Base-by-base conservation (phyloP, 352 stramenopile genomes). In the Peronospora farinosa region DNA sequence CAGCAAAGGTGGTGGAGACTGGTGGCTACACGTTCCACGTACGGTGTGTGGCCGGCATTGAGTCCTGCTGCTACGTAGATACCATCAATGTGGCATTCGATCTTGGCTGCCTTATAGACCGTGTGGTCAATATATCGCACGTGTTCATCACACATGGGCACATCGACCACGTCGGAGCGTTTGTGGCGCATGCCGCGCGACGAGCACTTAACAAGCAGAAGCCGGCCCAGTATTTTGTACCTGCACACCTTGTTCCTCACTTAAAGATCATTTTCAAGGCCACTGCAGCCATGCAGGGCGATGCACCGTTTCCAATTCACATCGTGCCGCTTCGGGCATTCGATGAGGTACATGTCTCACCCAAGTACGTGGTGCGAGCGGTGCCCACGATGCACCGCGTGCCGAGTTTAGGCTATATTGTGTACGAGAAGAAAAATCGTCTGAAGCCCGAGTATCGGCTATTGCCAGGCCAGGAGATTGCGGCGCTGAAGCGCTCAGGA, bases 111-210 rank as follows among this genome's bases (percentile, higher is more conserved):
- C 66, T 75, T 40, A 60, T 74, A 21, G 61, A 58, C 9, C 65
- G 65, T 11, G 66, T 73, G 21, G 65, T 61, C 17, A 75, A 40
- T 54, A 90, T 89, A 57, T 67, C 69, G 13, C 64, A 91, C 47
- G 71, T 95, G 15, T 93, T 95, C 63, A 85, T 95, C 59, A 90
- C 84, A 17, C 84, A 95, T 43, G 84, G 84, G 39, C 84, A 95
- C 65, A 53, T 80, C 10, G 84, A 95, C 60, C 84, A 95, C 67
- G 79, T 95, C 47, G 57, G 68, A 5, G 74, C 72, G 0, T 57
- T 93, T 28, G 67, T 75, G 31, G 48, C 58, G 0, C 82, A 93
- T 58, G 82, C 80, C 12, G 76, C 69, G 11, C 78, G 73, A 23
- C 70, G 82, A 28, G 54, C 55, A 7, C 58, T 93, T 36, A 57